Evolutionary conservation across 2,329 filamentous ascomycete species (phyloP).

Genomic region (Sporothrix pallida): DNA sequence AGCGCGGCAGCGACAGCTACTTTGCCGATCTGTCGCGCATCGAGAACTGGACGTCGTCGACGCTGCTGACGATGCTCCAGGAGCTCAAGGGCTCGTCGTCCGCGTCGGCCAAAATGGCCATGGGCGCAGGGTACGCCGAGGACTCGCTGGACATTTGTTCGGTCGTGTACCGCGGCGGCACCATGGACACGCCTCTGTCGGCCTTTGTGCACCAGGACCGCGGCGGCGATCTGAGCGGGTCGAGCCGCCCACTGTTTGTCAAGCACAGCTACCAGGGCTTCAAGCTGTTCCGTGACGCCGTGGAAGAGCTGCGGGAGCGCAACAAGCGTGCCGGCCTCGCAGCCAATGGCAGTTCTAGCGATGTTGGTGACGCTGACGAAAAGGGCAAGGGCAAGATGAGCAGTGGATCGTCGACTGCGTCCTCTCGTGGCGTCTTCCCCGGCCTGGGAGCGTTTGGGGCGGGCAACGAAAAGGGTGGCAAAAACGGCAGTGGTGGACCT

Average conservation of each 20-base stretch:
- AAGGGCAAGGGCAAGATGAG: constrained; percentile 9
- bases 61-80: constrained; percentile 24
- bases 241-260: constrained; percentile 15
- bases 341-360: background rate
- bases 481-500: background rate
- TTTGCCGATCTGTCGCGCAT: constrained; percentile 28
- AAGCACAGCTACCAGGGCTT: constrained; percentile 31
- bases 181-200: constrained; percentile 14
- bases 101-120: constrained; percentile 20
- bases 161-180: constrained; percentile 29
- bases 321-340: background rate
- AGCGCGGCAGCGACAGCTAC: constrained; percentile 24
- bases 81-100: constrained; percentile 22
- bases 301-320: constrained; percentile 14
- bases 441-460: background rate
- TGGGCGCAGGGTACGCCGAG: constrained; percentile 6
- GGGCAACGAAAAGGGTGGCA: background rate
- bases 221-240: constrained; percentile 21
- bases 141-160: constrained; percentile 29
- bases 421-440: background rate
- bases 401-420: background rate
- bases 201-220: constrained; percentile 28
- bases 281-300: constrained; percentile 27
- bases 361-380: background rate
- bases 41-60: constrained; percentile 29